Percentiles rank a stretch among this genome's conserved stretches.
These are phyloP conservation scores for Fusarium napiforme DNA, from an alignment of 2,329 filamentous ascomycete species.

Conservation along the genomic window DNA sequence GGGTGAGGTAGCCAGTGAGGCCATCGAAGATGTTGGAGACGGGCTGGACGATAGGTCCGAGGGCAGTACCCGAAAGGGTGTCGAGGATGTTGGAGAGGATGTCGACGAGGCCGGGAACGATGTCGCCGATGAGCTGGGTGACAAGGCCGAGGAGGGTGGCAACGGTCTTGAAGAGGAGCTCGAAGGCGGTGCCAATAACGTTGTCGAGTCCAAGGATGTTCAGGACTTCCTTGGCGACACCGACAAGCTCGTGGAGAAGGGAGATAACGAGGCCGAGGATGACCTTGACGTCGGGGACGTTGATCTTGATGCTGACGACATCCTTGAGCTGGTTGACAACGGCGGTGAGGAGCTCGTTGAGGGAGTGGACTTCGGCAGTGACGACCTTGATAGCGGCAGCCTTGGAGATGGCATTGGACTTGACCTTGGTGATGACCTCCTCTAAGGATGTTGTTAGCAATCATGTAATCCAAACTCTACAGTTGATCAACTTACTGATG, in stretches of 20 bases:
- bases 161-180: constrained; percentile 19
- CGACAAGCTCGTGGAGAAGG: constrained; percentile 20
- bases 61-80: constrained; percentile 12
- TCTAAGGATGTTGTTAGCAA: not conserved
- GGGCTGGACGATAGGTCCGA: constrained; percentile 12
- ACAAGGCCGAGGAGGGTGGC: constrained; percentile 16
- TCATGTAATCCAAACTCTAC: rapidly evolving
- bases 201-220: constrained; percentile 15
- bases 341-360: constrained; percentile 18
- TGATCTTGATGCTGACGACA: constrained; percentile 13
- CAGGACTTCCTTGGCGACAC: constrained; percentile 6
- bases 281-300: constrained; percentile 11
- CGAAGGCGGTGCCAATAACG: not conserved
- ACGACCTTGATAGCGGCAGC: constrained; percentile 9
- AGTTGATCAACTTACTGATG: not conserved
- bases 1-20: constrained; percentile 12
- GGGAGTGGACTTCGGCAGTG: not conserved
- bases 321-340: constrained; percentile 23
- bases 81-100: constrained; percentile 14
- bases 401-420: constrained; percentile 14
- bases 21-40: not conserved
- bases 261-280: constrained; percentile 21
- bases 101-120: constrained; percentile 21
- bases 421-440: constrained; percentile 11
- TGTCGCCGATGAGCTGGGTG: constrained; percentile 21